A percentile compares a stretch with the other conserved stretches of the same genome.
Conservation (phyloP, 805 yeast species). For the Peterozyma xylosa region DNA sequence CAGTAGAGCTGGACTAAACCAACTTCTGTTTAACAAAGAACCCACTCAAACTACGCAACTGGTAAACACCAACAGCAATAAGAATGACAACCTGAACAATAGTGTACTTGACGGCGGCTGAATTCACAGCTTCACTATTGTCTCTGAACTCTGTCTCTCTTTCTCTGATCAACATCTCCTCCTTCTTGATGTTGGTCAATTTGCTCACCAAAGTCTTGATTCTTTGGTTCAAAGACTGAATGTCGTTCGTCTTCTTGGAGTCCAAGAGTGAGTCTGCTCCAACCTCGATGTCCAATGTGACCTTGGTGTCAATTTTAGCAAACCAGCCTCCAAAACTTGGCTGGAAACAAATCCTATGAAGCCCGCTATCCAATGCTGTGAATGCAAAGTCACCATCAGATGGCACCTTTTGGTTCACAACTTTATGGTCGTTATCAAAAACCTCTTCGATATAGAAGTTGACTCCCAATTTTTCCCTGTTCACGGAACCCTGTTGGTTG, state of each 20-base stretch:
- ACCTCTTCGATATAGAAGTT: constrained; percentile 39
- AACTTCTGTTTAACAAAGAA: constrained; percentile 87
- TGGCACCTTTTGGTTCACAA: constrained; percentile 56
- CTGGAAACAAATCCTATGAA: constrained; percentile 71
- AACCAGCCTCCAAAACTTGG: constrained; percentile 26
- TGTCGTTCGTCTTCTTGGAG: constrained; percentile 47
- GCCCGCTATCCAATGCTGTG: constrained; percentile 78
- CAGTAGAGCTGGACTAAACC: constrained; percentile 29
- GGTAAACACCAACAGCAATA: constrained; percentile 65
- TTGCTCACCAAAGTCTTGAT: constrained; percentile 50
- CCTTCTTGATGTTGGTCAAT: constrained; percentile 50
- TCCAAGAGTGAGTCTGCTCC: constrained; percentile 64
- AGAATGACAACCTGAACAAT: constrained; percentile 63
- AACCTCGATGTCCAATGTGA: constrained; percentile 60
- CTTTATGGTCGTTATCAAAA: constrained; percentile 78
- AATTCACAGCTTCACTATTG: constrained; percentile 68
- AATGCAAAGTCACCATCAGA: constrained; percentile 67
- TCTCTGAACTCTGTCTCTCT: constrained; percentile 75
- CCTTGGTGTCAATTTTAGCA: constrained; percentile 45
- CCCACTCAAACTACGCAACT: constrained; percentile 66
- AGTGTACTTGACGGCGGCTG: constrained; percentile 69
- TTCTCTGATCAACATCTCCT: constrained; percentile 56
- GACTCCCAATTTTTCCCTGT: constrained; percentile 9
- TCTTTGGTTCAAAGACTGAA: constrained; percentile 44
- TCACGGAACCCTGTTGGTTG: constrained; percentile 16